Evolutionary conservation across 2,329 filamentous ascomycete species (phyloP).

Genomic region (Exophiala alcalophila): DNA sequence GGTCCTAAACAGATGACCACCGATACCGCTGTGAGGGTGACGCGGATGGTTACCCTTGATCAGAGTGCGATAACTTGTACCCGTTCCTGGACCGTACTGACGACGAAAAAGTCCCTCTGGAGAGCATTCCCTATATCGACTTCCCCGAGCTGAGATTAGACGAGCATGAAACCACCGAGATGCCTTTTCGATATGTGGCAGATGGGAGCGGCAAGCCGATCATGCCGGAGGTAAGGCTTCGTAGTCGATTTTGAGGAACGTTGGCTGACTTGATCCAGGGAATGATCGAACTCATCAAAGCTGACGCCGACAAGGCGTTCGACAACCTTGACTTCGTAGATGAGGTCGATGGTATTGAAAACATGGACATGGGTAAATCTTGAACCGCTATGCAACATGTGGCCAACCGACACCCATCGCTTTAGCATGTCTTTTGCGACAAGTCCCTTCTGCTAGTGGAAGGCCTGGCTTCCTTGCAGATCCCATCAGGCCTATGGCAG

Average conservation of each 20-base stretch:
- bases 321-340: conserved; percentile 69
- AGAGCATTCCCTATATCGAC: conserved; percentile 78
- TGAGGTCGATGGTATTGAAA: conserved; percentile 21
- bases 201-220: conserved; percentile 71
- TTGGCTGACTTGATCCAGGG: conserved; percentile 54
- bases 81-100: conserved; percentile 1
- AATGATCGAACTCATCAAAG: conserved; percentile 90
- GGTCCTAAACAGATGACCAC: conserved; percentile 98
- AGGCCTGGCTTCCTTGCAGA: too few species aligned
- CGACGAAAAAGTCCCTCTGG: conserved; percentile 62
- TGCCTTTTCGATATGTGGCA: conserved; percentile 96
- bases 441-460: too few species aligned
- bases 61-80: conserved; percentile 57
- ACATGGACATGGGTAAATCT: conserved; percentile 12
- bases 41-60: conserved; percentile 80
- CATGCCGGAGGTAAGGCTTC: conserved; percentile 76
- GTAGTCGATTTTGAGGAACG: conserved; percentile 27
- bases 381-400: too few species aligned
- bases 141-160: conserved; percentile 86
- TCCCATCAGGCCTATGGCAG: too few species aligned
- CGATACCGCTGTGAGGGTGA: conserved; percentile 92
- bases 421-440: too few species aligned
- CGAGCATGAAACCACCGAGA: conserved; percentile 89
- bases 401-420: too few species aligned
- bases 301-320: conserved; percentile 89